These are phyloP conservation scores for Lophiostoma macrostomum DNA, from an alignment of 495 filamentous ascomycete species.

Conservation along the genomic window DNA sequence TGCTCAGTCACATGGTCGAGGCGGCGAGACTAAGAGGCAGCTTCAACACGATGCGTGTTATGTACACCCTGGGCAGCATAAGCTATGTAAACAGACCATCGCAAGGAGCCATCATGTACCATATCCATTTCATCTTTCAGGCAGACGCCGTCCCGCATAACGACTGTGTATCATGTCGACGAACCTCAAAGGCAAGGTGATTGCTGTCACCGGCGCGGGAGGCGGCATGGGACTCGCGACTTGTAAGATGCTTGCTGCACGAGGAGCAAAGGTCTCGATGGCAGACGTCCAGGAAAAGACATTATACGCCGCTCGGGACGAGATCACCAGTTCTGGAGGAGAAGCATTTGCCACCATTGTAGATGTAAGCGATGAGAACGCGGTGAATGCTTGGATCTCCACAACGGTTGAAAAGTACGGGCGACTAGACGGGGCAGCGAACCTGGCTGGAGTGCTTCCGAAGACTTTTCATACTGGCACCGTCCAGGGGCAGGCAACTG, in stretches of 20 bases:
- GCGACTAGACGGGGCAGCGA: conserved; percentile 31
- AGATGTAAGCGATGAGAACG: conserved; percentile 42
- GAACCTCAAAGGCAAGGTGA: conserved; percentile 21
- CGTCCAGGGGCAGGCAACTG: conserved; percentile 31
- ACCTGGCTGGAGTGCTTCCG: conserved; percentile 32
- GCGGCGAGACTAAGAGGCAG: too few relatives aligned
- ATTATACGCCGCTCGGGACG: not conserved
- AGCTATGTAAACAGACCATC: too few relatives aligned
- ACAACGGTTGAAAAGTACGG: conserved; percentile 44
- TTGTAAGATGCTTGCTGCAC: conserved; percentile 16
- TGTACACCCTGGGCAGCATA: too few relatives aligned
- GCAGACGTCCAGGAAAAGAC: conserved; percentile 14
- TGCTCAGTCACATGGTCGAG: too few relatives aligned
- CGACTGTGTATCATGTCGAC: too few relatives aligned
- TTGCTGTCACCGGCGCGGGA: conserved; percentile 22
- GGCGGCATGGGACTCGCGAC: conserved; percentile 28
- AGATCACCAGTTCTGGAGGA: not conserved
- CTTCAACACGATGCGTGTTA: too few relatives aligned
- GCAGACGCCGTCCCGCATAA: too few relatives aligned
- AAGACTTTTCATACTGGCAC: conserved; percentile 28
- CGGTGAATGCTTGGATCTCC: conserved; percentile 51
- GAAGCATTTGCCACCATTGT: conserved; percentile 37
- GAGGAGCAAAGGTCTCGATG: conserved; percentile 28
- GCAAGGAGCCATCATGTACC: too few relatives aligned
- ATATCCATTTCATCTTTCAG: too few relatives aligned